Conservation (phyloP, 169 alveolate species). For the Plasmodium billcollinsi region DNA sequence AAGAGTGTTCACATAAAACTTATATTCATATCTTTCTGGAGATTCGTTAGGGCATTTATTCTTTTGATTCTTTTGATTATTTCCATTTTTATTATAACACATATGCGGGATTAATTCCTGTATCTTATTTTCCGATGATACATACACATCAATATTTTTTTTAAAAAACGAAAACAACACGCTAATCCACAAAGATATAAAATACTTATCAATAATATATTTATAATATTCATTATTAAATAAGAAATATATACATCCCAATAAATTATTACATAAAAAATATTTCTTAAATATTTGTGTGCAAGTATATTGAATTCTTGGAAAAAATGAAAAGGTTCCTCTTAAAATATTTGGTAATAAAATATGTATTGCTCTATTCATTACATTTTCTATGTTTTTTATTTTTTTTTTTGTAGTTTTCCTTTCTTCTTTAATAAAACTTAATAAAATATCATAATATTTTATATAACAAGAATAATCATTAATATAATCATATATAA, state of each 20-base stretch:
- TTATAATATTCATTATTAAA: slow-evolving; percentile 54
- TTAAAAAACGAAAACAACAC: slow-evolving; percentile 65
- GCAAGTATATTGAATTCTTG: slow-evolving; percentile 35
- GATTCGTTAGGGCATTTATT: neutral
- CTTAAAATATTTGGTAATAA: slow-evolving; percentile 72
- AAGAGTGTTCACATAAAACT: neutral
- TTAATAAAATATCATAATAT: slow-evolving; percentile 65
- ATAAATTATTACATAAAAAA: slow-evolving; percentile 34
- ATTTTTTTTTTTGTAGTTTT: slow-evolving; percentile 1
- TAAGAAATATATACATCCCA: slow-evolving; percentile 40
- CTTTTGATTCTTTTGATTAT: neutral
- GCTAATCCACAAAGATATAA: slow-evolving; percentile 28
- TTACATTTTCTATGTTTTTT: slow-evolving; percentile 18
- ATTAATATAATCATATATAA: slow-evolving; percentile 48
- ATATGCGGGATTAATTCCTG: slow-evolving; percentile 32
- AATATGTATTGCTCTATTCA: neutral
- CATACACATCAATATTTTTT: slow-evolving; percentile 42
- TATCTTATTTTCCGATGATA: slow-evolving; percentile 17
- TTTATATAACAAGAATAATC: slow-evolving; percentile 64
- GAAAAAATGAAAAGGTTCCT: slow-evolving; percentile 69
- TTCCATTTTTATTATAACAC: slow-evolving; percentile 5
- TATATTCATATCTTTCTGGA: neutral
- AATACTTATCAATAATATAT: slow-evolving; percentile 65
- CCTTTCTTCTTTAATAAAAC: slow-evolving; percentile 46
- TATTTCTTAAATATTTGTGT: slow-evolving; percentile 48